Conservation (phyloP, 1,284 basidiomycete species). For the Psilocybe mexicana region DNA sequence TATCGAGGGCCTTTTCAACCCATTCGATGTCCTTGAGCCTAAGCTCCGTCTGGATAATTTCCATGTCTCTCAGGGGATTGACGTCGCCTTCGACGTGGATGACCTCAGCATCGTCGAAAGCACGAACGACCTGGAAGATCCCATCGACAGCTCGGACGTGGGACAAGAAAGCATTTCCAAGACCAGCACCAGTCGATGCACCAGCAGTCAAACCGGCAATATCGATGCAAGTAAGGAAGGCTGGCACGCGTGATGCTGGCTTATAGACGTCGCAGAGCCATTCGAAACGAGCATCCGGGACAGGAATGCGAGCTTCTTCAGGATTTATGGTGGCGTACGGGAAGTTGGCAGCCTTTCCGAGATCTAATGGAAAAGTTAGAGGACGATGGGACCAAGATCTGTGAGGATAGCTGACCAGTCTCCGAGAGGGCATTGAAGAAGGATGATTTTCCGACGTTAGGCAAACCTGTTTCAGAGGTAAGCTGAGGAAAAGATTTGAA, state of each 20-base stretch:
- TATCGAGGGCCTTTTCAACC: conserved; percentile 91
- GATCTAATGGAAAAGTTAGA: conserved; percentile 51
- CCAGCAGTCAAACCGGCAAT: conserved; percentile 98
- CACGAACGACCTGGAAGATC: conserved; percentile 98
- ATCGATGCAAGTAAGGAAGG: conserved; percentile 97
- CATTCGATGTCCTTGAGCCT: conserved; percentile 98
- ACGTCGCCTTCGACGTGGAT: conserved; percentile 99
- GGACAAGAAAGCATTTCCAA: conserved; percentile 97
- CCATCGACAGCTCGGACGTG: conserved; percentile 98
- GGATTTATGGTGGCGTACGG: conserved; percentile 97
- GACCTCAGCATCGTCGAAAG: conserved; percentile 98
- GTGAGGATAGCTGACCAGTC: conserved; percentile 52
- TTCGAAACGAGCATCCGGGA: conserved; percentile 94
- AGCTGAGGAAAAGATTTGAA: conserved; percentile 21
- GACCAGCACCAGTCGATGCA: conserved; percentile 96
- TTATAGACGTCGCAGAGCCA: conserved; percentile 95
- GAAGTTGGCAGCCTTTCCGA: conserved; percentile 98
- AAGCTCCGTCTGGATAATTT: conserved; percentile 93
- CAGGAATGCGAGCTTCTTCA: conserved; percentile 92
- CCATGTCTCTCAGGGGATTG: conserved; percentile 95
- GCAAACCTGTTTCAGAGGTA: conserved; percentile 59
- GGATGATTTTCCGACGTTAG: conserved; percentile 93
- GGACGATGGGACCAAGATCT: conserved; percentile 5
- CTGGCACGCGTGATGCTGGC: conserved; percentile 86
- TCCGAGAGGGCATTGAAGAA: conserved; percentile 96